Evolutionary conservation across 805 yeast species (phyloP).

Genomic region (Sugiyamaella smithiae): DNA sequence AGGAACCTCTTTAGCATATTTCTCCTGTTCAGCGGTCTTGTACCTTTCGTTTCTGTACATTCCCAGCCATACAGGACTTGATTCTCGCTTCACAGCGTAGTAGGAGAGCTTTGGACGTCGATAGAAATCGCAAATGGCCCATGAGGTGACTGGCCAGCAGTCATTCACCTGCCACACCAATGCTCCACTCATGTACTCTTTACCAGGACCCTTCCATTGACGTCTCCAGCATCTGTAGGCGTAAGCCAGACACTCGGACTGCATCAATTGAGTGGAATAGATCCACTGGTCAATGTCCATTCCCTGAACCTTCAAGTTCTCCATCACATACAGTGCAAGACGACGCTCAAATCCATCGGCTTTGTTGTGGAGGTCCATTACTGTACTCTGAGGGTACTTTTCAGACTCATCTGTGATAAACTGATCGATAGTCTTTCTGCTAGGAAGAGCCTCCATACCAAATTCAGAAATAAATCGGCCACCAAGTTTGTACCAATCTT

Average conservation of each 20-base stretch:
- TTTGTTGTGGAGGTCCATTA: slow-evolving; percentile 48
- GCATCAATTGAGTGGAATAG: slow-evolving; percentile 53
- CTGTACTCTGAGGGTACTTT: slow-evolving; percentile 43
- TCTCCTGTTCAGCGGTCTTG: slow-evolving; percentile 17
- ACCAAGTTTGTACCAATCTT: slow-evolving; percentile 45
- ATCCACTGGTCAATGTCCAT: slow-evolving; percentile 44
- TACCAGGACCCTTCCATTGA: slow-evolving; percentile 41
- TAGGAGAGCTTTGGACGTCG: slow-evolving; percentile 46
- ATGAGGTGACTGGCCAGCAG: slow-evolving; percentile 53
- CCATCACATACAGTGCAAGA: slow-evolving; percentile 46
- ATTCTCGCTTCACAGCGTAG: slow-evolving; percentile 47
- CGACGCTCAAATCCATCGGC: slow-evolving; percentile 48
- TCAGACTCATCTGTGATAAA: slow-evolving; percentile 40
- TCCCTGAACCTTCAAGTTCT: slow-evolving; percentile 40
- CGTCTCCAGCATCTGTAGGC: slow-evolving; percentile 49
- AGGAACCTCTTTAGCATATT: slow-evolving; percentile 23
- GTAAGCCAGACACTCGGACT: slow-evolving; percentile 47
- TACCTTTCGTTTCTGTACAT: slow-evolving; percentile 32
- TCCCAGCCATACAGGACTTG: slow-evolving; percentile 37
- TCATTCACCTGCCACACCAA: slow-evolving; percentile 56
- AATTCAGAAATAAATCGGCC: slow-evolving; percentile 54
- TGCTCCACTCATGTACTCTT: slow-evolving; percentile 44
- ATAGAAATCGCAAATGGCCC: slow-evolving; percentile 47
- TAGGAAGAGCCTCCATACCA: slow-evolving; percentile 52
- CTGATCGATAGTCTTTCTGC: slow-evolving; percentile 35